phyloP scores from a whole-genome alignment of 2,329 filamentous ascomycete species.

The Cercospora janseana region DNA sequence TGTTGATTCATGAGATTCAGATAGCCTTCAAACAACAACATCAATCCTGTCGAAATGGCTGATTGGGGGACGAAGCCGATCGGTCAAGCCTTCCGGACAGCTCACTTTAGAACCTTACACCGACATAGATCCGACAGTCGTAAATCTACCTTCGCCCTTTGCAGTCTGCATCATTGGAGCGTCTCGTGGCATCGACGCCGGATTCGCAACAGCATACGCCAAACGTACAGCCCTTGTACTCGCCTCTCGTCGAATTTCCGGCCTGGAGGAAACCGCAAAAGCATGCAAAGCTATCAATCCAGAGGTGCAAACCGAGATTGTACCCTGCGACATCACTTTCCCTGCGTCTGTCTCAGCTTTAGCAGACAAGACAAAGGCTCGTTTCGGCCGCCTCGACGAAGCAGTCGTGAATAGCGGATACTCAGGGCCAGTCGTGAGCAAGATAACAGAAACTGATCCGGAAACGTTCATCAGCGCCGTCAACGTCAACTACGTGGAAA shows the following conservation, averaged over 20 bases:
- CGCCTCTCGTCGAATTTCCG: conserved; percentile 34
- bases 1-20: neutral
- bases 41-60: neutral
- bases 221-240: conserved; percentile 38
- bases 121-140: conserved; percentile 13
- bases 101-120: conserved; percentile 14
- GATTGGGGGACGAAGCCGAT: conserved; percentile 21
- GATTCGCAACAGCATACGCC: conserved; percentile 38
- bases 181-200: conserved; percentile 39
- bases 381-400: conserved; percentile 31
- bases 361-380: conserved; percentile 16
- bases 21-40: neutral
- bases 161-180: conserved; percentile 41
- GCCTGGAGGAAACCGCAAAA: conserved; percentile 33
- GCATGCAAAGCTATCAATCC: conserved; percentile 31
- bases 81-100: conserved; percentile 13
- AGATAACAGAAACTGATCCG: conserved; percentile 28
- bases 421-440: conserved; percentile 24
- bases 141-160: conserved; percentile 32
- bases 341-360: conserved; percentile 23
- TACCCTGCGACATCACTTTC: conserved; percentile 31
- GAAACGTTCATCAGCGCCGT: conserved; percentile 26
- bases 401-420: conserved; percentile 31
- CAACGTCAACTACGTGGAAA: conserved; percentile 34
- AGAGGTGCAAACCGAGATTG: conserved; percentile 30